Base-by-base conservation (phyloP, 2,329 filamentous ascomycete species). In the Aureobasidium sp. region DNA sequence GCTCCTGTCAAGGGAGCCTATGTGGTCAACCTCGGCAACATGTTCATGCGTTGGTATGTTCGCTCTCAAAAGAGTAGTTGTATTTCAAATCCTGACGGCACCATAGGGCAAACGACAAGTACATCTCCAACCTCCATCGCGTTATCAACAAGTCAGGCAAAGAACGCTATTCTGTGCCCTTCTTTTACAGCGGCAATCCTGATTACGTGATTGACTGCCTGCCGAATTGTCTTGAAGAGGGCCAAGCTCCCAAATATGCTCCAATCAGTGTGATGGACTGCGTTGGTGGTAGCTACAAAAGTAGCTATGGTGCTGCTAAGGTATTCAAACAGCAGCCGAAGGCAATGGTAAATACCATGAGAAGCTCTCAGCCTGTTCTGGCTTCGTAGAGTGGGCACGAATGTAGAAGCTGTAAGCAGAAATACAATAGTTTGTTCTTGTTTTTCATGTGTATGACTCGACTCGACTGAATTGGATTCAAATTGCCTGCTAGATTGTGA, bases 181-280 rank as follows among this genome's bases (percentile, higher is more conserved):
- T 80, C 48, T 81, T 80, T 62, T 74, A 79, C 53, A 74, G 76
- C 51, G 77, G 77, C 5, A 78, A 79, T 63, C 66, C 75, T 3
- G 74, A 78, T 39, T 67, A 59, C 34, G 37, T 48, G 11, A 56
- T 58, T 19, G 48, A 57, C n/a, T 41, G 39, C 24, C 24, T 41
- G 3, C 39, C 39, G 10, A 41, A 41, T n/a, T 41, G 39, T 17
- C 22, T 22, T 22, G 39, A 16, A 5, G 39, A 41, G 29, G 39
- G 39, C 5, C 39, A 41, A 10, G 24, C 39, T 8, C 14, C 39
- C 3, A 41, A 41, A n/a, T 41, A 29, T 17, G 22, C 39, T 27
- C 22, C 39, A 11, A 41, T 29, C 24, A 41, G 22, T 19, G 39
- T 41, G 22, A 41, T 41, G 39, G 39, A 41, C 17, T 41, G 39